These are phyloP conservation scores for Botrytis squamosa DNA, from an alignment of 2,329 filamentous ascomycete genomes.

Conservation along the genomic window DNA sequence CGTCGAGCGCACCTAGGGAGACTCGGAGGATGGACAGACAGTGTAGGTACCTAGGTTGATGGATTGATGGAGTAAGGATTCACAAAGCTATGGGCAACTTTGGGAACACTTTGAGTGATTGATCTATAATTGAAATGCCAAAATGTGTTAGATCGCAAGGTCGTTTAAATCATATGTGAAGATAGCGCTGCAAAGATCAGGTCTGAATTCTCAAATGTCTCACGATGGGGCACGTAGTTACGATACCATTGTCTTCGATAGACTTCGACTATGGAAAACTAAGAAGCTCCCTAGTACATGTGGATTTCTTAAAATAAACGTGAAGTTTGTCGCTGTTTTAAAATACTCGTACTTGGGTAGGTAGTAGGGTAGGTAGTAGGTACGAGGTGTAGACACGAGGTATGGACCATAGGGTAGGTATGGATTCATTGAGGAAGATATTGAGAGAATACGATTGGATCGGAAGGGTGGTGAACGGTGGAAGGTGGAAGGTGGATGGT, in stretches of 20 bases:
- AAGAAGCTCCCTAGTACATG: neutral
- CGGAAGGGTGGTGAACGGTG: neutral
- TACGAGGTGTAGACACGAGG: neutral
- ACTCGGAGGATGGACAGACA: neutral
- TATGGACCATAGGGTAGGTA: neutral
- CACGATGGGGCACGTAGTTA: neutral
- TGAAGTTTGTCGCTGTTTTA: neutral
- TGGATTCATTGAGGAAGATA: neutral
- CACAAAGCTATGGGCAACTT: neutral
- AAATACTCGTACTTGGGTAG: neutral
- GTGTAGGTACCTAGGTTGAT: neutral
- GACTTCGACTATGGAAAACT: neutral
- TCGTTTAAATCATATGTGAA: neutral
- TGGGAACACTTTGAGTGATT: neutral
- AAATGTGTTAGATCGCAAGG: neutral
- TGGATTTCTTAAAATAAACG: constrained; percentile 8
- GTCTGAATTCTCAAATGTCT: neutral
- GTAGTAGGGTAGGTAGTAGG: no score
- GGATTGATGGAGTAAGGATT: neutral
- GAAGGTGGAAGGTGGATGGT: no score
- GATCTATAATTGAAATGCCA: neutral
- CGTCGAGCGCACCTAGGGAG: neutral
- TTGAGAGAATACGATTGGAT: neutral
- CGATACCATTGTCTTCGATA: neutral
- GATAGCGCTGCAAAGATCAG: neutral